A percentile compares a stretch with the other conserved stretches of the same genome.
Evolutionary conservation across 257 asterid species (phyloP).

Genomic region (Voacanga thouarsii): DNA sequence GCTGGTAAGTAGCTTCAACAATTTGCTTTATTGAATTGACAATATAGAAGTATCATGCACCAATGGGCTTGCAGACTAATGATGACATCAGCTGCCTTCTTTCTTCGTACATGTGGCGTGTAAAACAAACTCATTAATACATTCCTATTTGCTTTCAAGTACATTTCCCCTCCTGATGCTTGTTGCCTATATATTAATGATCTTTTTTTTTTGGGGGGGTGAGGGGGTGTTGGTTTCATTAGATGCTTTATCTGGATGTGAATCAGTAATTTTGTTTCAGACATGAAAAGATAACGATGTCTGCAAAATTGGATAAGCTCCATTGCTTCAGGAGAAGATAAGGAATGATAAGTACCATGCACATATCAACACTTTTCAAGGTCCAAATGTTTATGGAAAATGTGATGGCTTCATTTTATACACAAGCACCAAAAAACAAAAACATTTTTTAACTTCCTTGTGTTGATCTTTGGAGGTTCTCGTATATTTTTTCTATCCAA

Average conservation of each 20-base stretch:
- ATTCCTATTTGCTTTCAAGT: not conserved
- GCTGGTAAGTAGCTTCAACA: slow-evolving; percentile 55
- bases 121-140: not conserved
- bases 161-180: not conserved
- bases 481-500: not conserved
- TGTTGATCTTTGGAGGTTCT: not conserved
- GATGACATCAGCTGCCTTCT: not conserved
- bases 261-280: not conserved
- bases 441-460: no score
- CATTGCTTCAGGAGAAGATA: not conserved
- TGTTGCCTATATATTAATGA: not conserved
- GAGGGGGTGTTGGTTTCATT: no score
- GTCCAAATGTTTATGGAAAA: not conserved
- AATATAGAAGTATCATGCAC: not conserved
- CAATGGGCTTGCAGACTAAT: not conserved
- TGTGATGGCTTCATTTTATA: not conserved
- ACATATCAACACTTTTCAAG: not conserved
- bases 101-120: not conserved
- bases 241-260: not conserved
- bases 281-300: not conserved
- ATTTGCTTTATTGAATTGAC: not conserved
- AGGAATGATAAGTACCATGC: not conserved
- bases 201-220: not conserved
- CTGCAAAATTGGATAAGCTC: not conserved
- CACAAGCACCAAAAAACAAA: not conserved